A percentile compares a stretch with the other conserved stretches of the same genome.
Evolutionary conservation across 2,329 filamentous ascomycete genomes (phyloP).

Genomic region (Ilyonectria destructans): DNA sequence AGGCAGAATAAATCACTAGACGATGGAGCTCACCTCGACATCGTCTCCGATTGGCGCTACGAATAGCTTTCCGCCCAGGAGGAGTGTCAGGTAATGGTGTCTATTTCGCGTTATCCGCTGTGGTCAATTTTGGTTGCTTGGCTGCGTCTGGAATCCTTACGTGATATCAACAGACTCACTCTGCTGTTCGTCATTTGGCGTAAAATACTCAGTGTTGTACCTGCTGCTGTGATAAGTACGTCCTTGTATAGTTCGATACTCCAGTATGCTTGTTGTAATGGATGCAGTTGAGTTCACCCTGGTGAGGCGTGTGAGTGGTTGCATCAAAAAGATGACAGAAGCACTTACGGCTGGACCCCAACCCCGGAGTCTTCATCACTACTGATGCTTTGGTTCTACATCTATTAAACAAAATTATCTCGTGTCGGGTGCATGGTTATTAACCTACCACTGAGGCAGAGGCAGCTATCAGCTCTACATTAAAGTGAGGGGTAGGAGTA

Average conservation of each 20-base stretch:
- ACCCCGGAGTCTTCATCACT: neutral
- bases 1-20: neutral
- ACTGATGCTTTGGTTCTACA: neutral
- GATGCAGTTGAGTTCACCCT: conserved; percentile 2
- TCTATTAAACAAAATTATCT: neutral
- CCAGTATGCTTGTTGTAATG: conserved; percentile 6
- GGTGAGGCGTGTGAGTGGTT: neutral
- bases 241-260: conserved; percentile 11
- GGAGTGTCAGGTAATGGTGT: conserved; percentile 5
- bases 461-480: neutral
- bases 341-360: neutral
- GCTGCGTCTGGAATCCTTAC: neutral
- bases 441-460: neutral
- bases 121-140: no score
- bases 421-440: neutral
- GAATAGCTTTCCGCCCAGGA: conserved; percentile 6
- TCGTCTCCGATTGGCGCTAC: conserved; percentile 4
- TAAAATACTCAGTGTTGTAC: neutral
- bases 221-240: conserved; percentile 8
- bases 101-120: neutral
- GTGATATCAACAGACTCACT: conserved; percentile 7
- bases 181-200: conserved; percentile 14
- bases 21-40: neutral
- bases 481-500: neutral
- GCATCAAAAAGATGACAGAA: neutral